Evolutionary conservation across 2,329 filamentous ascomycete species (phyloP), one percentile per base, ranked within the genome.

Genomic region (Blastomyces silverae): DNA sequence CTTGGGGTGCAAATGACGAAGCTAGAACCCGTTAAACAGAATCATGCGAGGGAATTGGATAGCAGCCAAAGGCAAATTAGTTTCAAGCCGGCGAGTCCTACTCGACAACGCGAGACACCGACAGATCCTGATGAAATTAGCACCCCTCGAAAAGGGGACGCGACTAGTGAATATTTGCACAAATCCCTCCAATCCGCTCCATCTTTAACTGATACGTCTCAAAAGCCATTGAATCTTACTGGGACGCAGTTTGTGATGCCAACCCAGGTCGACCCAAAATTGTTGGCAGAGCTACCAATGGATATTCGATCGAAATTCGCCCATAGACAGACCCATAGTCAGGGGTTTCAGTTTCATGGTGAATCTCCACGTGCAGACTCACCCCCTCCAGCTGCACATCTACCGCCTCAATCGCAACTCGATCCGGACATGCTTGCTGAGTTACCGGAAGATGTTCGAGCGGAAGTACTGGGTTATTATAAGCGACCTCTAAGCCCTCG

Each of bases 191-290:
- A 71, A 42, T 65, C 72, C 46, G 70, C 73, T 42, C 74, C 73
- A 31, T 67, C 71, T 20, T 69, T 78, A 61, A 73, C 73, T 63
- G 75, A 78, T 65, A 70, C 68, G 63, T 72, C 69, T 11, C 79
- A 89, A 28, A 88, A 83, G 67, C 87, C 87, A 0, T 79, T 96
- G 28, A 96, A 97, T 71, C 84, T 91, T 2, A 81, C 86, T 2
- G 91, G 93, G 1, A 96, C 93, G 0, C 94, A 99, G 71, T 99
- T 99, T 71, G 85, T 97, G 58, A 82, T 99, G 70, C 94, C 94
- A 22, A 76, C 77, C 0, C 90, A 96, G 69, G 84, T 90, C 1
- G 94, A 99, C 73, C 87, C 89, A 0, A 81, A 83, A n/a, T 88
- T 96, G 0, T 77, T 97, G 3, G 89, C 89, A 1, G 92, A 95